A percentile compares a stretch with the other conserved stretches of the same genome.
Conservation (phyloP, 768 basidiomycete species). For the Macrolepiota albuminosa region DNA sequence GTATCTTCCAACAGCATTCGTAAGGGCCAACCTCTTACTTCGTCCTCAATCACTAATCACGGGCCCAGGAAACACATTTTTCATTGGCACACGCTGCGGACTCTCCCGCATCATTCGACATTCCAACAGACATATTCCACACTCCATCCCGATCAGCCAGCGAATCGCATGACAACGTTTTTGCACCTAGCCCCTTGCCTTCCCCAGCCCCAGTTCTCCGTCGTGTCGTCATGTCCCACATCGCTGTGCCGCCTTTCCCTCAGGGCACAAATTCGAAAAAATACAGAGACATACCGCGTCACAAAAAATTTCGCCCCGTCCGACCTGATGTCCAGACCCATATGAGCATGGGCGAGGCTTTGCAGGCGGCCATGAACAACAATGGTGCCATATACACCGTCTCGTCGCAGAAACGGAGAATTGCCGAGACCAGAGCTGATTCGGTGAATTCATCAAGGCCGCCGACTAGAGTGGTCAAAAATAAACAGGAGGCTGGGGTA, state of each 20-base stretch:
- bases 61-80: neutral
- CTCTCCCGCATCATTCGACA: conserved; percentile 1
- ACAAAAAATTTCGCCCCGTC: neutral
- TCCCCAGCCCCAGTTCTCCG: neutral
- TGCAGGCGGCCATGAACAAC: conserved; percentile 12
- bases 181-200: neutral
- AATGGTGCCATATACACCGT: conserved; percentile 5
- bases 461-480: neutral
- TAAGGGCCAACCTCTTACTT: neutral
- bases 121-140: conserved; percentile 1
- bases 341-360: conserved; percentile 13
- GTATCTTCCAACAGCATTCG: neutral
- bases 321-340: neutral
- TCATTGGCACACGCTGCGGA: conserved; percentile 10
- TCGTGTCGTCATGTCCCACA: conserved; percentile 17
- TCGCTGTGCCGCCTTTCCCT: conserved; percentile 21
- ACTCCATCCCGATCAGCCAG: conserved; percentile 4
- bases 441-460: neutral
- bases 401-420: neutral
- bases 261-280: conserved; percentile 4
- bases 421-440: neutral
- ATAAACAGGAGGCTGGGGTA: neutral
- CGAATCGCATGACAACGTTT: conserved; percentile 7
- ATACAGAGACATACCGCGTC: conserved; percentile 12
- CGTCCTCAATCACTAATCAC: neutral